These are phyloP conservation scores for Scenedesmus sp. DNA, from an alignment of 163 green algal genomes.

Conservation along the genomic window DNA sequence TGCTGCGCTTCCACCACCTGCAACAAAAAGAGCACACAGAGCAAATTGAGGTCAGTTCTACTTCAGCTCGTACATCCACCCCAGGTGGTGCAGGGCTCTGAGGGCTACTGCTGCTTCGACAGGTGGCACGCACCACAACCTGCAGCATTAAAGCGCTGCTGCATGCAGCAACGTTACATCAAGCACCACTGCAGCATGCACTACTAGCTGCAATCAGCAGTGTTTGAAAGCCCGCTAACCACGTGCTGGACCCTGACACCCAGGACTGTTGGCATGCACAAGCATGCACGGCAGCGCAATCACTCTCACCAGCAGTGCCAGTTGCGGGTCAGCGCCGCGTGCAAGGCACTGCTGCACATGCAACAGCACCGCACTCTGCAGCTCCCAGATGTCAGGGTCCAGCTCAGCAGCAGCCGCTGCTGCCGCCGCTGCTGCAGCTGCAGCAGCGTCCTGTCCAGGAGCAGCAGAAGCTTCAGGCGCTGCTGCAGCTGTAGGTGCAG, in stretches of 20 bases:
- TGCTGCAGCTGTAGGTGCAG: constrained; percentile 2
- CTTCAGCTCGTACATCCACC: too few relatives aligned
- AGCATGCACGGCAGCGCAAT: neutral
- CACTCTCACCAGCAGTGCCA: constrained; percentile 15
- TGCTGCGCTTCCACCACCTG: constrained; percentile 11
- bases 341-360: constrained; percentile 38
- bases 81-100: too few relatives aligned
- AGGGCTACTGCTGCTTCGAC: too few relatives aligned
- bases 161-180: neutral
- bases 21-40: neutral
- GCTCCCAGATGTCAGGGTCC: constrained; percentile 42
- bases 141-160: neutral
- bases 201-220: neutral
- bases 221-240: too few relatives aligned
- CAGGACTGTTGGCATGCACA: too few relatives aligned
- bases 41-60: neutral
- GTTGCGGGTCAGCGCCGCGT: constrained; percentile 13
- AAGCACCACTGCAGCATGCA: neutral
- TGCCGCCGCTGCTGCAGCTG: neutral
- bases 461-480: neutral
- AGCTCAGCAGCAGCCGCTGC: neutral
- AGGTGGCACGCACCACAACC: too few relatives aligned
- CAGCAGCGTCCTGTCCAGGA: constrained; percentile 43
- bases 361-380: constrained; percentile 34
- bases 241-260: too few relatives aligned